These are phyloP conservation scores for Rhododendron ovatum DNA, from an alignment of 148 eudicot genomes.

Conservation along the genomic window DNA sequence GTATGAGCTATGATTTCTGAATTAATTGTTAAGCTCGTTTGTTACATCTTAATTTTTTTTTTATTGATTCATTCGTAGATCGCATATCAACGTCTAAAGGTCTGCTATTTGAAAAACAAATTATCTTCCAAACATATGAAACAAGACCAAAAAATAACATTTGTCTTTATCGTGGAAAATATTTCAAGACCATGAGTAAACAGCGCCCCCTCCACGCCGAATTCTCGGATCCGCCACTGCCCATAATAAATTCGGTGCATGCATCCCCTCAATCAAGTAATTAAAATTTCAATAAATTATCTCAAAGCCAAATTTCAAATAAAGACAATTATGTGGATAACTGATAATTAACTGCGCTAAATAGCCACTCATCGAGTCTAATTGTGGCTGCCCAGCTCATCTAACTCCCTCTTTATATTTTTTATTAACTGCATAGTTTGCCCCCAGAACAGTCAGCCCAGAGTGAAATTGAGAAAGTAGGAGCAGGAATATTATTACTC, in stretches of 20 bases:
- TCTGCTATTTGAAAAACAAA: too few species aligned
- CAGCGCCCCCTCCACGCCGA: neutral
- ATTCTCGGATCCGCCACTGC: neutral
- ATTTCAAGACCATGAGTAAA: too few species aligned
- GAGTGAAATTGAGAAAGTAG: neutral
- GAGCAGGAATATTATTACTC: neutral
- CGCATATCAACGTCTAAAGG: too few species aligned
- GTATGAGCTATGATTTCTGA: too few species aligned
- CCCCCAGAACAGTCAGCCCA: neutral
- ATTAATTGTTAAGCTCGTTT: too few species aligned
- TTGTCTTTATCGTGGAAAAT: too few species aligned
- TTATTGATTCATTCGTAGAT: neutral
- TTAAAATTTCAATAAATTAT: too few species aligned
- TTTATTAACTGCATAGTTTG: neutral
- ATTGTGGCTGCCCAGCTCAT: neutral
- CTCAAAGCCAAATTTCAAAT: neutral
- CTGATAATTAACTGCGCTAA: neutral
- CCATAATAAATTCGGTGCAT: neutral
- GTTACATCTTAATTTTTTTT: too few species aligned
- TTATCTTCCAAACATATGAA: too few species aligned
- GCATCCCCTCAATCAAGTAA: neutral
- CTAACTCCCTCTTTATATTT: neutral
- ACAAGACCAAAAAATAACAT: too few species aligned
- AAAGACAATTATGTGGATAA: too few species aligned
- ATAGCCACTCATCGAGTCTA: neutral